Conservation (phyloP, 1,284 basidiomycete species). For the Anthracocystis panici-leucophaei region DNA sequence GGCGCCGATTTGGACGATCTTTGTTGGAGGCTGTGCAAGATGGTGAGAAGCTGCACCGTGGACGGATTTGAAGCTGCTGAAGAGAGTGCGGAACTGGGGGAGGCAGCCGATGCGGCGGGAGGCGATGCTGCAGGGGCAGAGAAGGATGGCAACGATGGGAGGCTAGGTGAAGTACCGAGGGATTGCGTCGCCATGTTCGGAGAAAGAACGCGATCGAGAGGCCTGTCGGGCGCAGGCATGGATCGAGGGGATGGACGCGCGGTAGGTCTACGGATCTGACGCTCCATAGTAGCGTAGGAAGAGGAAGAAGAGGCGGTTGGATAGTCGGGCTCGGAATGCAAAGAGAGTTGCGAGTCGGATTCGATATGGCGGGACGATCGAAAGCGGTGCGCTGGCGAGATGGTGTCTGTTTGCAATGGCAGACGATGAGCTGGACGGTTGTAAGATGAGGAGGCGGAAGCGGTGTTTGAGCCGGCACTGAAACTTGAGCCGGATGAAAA, state of each 20-base stretch:
- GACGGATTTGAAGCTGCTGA: conserved; percentile 37
- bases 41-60: conserved; percentile 39
- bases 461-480: conserved; percentile 21
- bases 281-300: conserved; percentile 18
- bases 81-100: conserved; percentile 17
- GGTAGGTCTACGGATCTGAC: conserved; percentile 28
- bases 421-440: conserved; percentile 14
- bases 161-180: conserved; percentile 18
- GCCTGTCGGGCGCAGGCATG: conserved; percentile 11
- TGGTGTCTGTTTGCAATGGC: conserved; percentile 4
- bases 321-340: conserved; percentile 49
- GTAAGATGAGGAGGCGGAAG: conserved; percentile 10
- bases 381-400: conserved; percentile 24
- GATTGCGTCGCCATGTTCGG: conserved; percentile 20
- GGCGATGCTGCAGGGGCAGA: conserved; percentile 20
- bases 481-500: conserved; percentile 40
- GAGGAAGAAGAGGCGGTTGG: conserved; percentile 30
- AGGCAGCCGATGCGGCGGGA: conserved; percentile 13
- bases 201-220: conserved; percentile 26
- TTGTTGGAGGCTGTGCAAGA: conserved; percentile 48
- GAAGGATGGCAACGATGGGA: conserved; percentile 16
- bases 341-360: conserved; percentile 23
- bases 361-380: conserved; percentile 25
- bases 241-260: conserved; percentile 19
- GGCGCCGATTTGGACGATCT: conserved; percentile 44